Percentiles rank a stretch among this genome's conserved stretches.
Conservation (phyloP, 2,329 filamentous ascomycete genomes). For the Pseudocercospora pini-densiflorae region DNA sequence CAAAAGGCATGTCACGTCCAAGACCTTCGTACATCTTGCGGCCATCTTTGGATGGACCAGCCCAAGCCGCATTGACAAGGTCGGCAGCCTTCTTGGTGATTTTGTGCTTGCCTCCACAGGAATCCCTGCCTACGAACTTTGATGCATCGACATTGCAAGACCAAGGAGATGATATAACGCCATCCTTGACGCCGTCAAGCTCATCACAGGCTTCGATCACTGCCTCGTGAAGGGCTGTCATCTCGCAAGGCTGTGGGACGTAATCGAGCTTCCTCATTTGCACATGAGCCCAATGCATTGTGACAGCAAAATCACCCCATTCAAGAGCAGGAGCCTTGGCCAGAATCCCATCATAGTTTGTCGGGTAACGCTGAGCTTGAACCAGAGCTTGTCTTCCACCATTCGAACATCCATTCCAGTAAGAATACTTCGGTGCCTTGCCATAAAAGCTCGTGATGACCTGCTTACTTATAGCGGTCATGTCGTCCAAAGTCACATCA, state of each 20-base stretch:
- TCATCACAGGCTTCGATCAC: constrained; percentile 39
- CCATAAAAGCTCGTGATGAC: constrained; percentile 38
- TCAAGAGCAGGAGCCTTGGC: constrained; percentile 43
- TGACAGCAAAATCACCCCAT: constrained; percentile 26
- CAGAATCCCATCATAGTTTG: constrained; percentile 43
- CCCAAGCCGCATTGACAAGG: not conserved
- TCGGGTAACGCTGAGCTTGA: constrained; percentile 41
- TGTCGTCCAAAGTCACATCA: constrained; percentile 35
- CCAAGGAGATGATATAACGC: constrained; percentile 28
- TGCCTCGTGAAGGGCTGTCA: constrained; percentile 35
- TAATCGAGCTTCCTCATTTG: constrained; percentile 30
- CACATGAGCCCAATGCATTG: constrained; percentile 28
- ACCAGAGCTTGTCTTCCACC: constrained; percentile 43
- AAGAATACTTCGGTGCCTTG: constrained; percentile 37
- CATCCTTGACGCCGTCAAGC: constrained; percentile 39
- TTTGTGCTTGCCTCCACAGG: constrained; percentile 31
- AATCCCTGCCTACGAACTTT: constrained; percentile 45
- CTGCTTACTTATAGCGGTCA: constrained; percentile 36
- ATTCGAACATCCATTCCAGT: constrained; percentile 42
- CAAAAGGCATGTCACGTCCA: not conserved
- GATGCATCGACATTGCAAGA: constrained; percentile 32
- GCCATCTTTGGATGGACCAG: not conserved
- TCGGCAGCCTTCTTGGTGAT: constrained; percentile 27
- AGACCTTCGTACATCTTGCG: not conserved
- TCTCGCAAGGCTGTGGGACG: constrained; percentile 34